These are phyloP conservation scores for Penicillium sclerotiorum DNA, from an alignment of 2,329 filamentous ascomycete genomes.

Conservation along the genomic window DNA sequence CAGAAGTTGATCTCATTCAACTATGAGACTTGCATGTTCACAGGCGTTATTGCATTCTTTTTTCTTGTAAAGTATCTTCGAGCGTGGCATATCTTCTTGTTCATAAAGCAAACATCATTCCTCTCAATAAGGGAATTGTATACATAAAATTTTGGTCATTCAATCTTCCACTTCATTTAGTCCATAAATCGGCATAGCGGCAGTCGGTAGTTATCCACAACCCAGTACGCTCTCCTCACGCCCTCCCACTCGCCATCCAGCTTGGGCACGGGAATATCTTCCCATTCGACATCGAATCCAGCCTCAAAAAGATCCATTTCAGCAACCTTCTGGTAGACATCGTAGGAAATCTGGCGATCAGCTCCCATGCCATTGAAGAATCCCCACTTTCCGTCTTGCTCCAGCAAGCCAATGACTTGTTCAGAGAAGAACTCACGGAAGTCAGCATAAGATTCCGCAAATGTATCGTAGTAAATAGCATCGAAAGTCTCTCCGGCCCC, in stretches of 20 bases:
- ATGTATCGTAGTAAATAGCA: constrained; percentile 96
- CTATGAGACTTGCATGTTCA: constrained; percentile 52
- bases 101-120: constrained; percentile 18
- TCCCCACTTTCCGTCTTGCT: constrained; percentile 57
- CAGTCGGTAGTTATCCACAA: constrained; percentile 62
- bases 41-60: constrained; percentile 15
- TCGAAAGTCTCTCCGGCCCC: constrained; percentile 73
- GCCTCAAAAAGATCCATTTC: constrained; percentile 90
- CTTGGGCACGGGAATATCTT: constrained; percentile 72
- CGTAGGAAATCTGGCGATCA: constrained; percentile 89
- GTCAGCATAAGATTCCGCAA: constrained; percentile 88
- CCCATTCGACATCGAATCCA: constrained; percentile 87
- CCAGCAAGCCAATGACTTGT: constrained; percentile 75
- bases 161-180: constrained; percentile 15
- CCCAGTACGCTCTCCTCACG: constrained; percentile 87
- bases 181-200: constrained; percentile 46
- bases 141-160: neutral
- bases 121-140: constrained; percentile 4
- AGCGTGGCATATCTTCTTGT: constrained; percentile 24
- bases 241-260: constrained; percentile 84
- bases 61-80: constrained; percentile 23
- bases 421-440: constrained; percentile 87
- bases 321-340: constrained; percentile 89
- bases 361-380: constrained; percentile 81
- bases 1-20: constrained; percentile 82